Evolutionary conservation across 2,329 filamentous ascomycete species (phyloP).

Genomic region (Aspergillus clavatus): DNA sequence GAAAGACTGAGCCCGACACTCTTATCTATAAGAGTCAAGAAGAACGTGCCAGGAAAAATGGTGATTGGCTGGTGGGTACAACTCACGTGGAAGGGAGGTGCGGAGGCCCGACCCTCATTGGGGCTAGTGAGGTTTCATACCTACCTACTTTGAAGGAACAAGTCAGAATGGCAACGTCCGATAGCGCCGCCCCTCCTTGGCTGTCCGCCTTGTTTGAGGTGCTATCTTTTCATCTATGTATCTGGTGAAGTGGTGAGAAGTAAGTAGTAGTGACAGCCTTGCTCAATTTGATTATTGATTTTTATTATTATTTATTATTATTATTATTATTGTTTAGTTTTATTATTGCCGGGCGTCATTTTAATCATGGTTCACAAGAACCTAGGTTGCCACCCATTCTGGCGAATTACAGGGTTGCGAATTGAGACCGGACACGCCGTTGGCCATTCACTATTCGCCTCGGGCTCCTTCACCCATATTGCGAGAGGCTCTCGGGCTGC

Average conservation of each 20-base stretch:
- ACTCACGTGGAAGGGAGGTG: background rate
- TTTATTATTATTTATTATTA: too few species aligned
- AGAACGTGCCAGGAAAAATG: too few species aligned
- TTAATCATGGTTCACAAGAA: background rate
- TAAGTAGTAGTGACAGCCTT: too few species aligned
- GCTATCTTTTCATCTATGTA: too few species aligned
- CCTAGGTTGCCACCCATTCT: background rate
- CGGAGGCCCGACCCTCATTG: background rate
- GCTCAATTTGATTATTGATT: too few species aligned
- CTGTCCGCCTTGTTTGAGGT: too few species aligned
- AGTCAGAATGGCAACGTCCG: background rate
- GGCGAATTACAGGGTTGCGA: background rate
- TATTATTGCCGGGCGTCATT: too few species aligned
- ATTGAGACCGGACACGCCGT: background rate
- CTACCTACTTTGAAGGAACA: too few species aligned
- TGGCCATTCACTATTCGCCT: background rate
- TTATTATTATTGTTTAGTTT: too few species aligned
- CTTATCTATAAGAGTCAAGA: background rate
- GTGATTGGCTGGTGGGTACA: background rate
- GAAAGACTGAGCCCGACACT: too few species aligned
- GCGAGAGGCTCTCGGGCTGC: too few species aligned
- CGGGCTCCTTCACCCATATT: background rate
- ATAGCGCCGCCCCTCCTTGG: background rate
- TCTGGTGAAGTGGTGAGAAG: too few species aligned
- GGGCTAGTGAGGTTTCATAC: background rate